Base-by-base conservation (phyloP, 1,284 basidiomycete genomes). In the Puccinia polysora region DNA sequence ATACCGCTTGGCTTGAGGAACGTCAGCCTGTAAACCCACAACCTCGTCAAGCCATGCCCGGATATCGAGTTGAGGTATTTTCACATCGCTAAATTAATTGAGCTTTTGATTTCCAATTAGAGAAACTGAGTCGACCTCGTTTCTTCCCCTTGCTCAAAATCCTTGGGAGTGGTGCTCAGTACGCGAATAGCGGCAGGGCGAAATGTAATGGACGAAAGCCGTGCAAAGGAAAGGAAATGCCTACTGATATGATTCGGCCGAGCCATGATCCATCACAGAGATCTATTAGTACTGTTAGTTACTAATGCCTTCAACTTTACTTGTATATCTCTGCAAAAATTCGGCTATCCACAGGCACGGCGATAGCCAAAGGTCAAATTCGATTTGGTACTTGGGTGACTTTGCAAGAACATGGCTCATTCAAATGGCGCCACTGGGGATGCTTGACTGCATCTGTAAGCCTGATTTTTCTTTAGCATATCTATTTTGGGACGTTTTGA, bases 381-480 rank as follows among this genome's bases (percentile, higher is more conserved):
- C 32, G 67, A 47, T 59, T 70, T 32, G 67, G 67, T 4, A 60
- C 55, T n/a, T 70, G 58, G 56, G 67, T 70, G 14, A 60, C 32
- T 14, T 8, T 70, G 15, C 45, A 60, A 18, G 67, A 70, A 30
- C 14, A 50, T 25, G 67, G 67, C 7, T 36, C 56, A 14, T 70
- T 70, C 15, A 70, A 70, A 62, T 70, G 67, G 67, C 59, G 58
- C 36, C 67, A 70, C 52, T 70, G 67, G 67, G 55, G 58, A 10
- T 70, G 67, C n/a, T 38, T 59, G 15, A 70, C 67, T 38, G 20
- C 38, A 49, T 47, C 67, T 1, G 67, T 70, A 8, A n/a, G 58
- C 52, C 32, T 3, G 8, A 28, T n/a, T 5, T 30, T 12, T 12
- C 1, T 18, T 34, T 10, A 18, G 5, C 4, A 8, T 59, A 7